phyloP scores from a whole-genome alignment of 495 filamentous ascomycete genomes.

The Platismatia glauca region DNA sequence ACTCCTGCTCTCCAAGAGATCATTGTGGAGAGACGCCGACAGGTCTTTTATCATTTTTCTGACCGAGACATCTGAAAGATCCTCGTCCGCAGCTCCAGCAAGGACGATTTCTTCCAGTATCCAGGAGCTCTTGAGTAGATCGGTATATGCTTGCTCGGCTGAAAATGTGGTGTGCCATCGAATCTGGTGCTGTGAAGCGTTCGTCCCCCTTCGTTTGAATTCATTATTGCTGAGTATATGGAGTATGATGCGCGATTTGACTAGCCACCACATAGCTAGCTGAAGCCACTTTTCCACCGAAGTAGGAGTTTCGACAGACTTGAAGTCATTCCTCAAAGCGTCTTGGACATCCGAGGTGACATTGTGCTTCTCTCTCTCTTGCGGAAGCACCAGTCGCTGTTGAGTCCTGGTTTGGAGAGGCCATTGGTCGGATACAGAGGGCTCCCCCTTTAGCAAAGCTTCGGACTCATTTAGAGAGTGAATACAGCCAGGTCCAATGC shows the following conservation, averaged over 20 bases:
- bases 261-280: constrained; percentile 18
- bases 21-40: constrained; percentile 1
- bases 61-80: not conserved
- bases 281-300: constrained; percentile 15
- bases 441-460: not conserved
- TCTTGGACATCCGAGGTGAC: not conserved
- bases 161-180: constrained; percentile 17
- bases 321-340: constrained; percentile 2
- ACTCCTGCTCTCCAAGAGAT: constrained; percentile 1
- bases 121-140: constrained; percentile 18
- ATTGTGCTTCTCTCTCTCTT: constrained; percentile 11
- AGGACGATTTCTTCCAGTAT: constrained; percentile 16
- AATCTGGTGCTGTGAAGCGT: not conserved
- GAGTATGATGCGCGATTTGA: constrained; percentile 11
- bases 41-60: constrained; percentile 11
- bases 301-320: not conserved
- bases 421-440: not conserved
- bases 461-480: not conserved
- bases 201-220: not conserved
- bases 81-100: not conserved
- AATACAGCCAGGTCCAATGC: not conserved
- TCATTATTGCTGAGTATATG: not conserved
- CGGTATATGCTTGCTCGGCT: constrained; percentile 15
- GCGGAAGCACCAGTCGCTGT: constrained; percentile 3
- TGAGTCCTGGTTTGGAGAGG: not conserved